Evolutionary conservation across 331 rosid species (phyloP).

Genomic region (Arachis monticola): DNA sequence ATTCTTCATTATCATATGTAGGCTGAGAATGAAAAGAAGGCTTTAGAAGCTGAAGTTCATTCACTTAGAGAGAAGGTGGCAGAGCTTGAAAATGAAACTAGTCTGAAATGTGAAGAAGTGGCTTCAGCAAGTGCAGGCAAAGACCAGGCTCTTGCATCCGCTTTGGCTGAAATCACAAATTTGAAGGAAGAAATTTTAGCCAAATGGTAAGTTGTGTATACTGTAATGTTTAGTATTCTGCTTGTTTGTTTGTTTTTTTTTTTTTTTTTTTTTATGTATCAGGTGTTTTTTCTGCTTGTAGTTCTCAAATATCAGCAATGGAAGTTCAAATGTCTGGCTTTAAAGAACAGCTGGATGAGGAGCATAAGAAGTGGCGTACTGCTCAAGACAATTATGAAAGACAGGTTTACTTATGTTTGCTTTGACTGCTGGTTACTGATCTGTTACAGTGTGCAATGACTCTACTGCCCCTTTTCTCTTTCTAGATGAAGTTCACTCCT

Average conservation of each 20-base stretch:
- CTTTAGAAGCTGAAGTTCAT: constrained; percentile 65
- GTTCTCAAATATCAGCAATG: constrained; percentile 70
- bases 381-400: constrained; percentile 93
- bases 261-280: constrained; percentile 11
- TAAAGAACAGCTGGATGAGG: constrained; percentile 75
- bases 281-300: constrained; percentile 38
- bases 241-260: not conserved
- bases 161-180: constrained; percentile 65
- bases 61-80: constrained; percentile 70
- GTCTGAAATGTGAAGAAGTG: constrained; percentile 72
- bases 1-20: constrained; percentile 35
- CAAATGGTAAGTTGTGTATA: constrained; percentile 57
- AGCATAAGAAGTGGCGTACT: constrained; percentile 76
- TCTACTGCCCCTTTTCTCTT: too few species aligned
- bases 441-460: too few species aligned
- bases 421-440: not conserved
- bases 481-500: too few species aligned
- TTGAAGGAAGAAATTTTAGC: constrained; percentile 67
- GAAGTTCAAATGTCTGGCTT: constrained; percentile 71
- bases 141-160: constrained; percentile 78
- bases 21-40: constrained; percentile 75
- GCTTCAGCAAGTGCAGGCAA: constrained; percentile 80
- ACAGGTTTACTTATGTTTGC: constrained; percentile 61
- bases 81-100: constrained; percentile 75
- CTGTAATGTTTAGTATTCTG: constrained; percentile 14